Percentiles rank a stretch among this genome's conserved stretches.
These are phyloP conservation scores for Thermochaetoides thermophila DNA, from an alignment of 495 filamentous ascomycete genomes.

Conservation along the genomic window DNA sequence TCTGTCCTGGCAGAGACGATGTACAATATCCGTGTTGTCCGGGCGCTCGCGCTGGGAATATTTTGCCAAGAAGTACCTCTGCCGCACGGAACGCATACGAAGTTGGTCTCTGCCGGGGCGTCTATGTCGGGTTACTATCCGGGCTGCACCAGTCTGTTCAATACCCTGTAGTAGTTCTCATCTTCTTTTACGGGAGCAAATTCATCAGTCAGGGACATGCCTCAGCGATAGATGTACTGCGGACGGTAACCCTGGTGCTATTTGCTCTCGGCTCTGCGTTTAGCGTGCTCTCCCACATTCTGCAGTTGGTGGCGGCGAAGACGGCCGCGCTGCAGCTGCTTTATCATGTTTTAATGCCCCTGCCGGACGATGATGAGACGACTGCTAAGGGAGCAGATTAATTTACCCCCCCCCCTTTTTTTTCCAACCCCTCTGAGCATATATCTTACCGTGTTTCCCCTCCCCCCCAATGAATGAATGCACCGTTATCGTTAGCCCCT, in stretches of 20 bases:
- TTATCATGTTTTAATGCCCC: no score
- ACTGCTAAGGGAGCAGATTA: no score
- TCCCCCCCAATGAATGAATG: no score
- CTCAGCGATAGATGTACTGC: conserved; percentile 44
- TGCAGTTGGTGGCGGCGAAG: conserved; percentile 61
- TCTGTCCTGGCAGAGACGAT: conserved; percentile 49
- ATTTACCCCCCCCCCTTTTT: no score
- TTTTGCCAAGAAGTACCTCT: conserved; percentile 57
- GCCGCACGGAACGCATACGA: conserved; percentile 34
- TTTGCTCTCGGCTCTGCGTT: conserved; percentile 63
- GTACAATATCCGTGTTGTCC: conserved; percentile 65
- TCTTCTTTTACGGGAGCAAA: conserved; percentile 70
- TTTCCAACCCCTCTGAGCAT: no score
- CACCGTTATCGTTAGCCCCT: conserved; percentile 66
- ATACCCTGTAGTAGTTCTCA: conserved; percentile 60
- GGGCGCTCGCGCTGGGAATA: conserved; percentile 58
- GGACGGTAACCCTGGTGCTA: conserved; percentile 68
- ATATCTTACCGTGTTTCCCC: no score
- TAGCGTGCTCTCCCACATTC: conserved; percentile 54
- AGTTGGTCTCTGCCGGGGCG: conserved; percentile 42
- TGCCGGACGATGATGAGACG: no score
- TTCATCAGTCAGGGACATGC: conserved; percentile 35
- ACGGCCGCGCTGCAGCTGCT: conserved; percentile 62
- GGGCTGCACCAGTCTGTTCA: conserved; percentile 58
- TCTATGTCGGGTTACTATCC: conserved; percentile 56